These are phyloP conservation scores for Sisymbrium irio DNA, from an alignment of 345 rosid genomes.

Conservation along the genomic window DNA sequence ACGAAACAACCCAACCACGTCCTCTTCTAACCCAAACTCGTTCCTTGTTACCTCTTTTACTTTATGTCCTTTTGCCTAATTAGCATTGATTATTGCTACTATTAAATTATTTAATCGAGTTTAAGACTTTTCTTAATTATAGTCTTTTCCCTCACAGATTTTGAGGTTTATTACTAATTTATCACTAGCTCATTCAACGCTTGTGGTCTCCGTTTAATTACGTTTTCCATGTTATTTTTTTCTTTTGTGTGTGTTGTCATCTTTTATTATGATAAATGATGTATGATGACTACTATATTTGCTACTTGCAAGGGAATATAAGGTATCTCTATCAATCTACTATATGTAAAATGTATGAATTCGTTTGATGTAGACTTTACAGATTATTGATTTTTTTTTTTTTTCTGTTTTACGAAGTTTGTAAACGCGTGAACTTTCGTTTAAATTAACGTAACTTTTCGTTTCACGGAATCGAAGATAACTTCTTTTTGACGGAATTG, in stretches of 20 bases:
- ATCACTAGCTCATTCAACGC: conserved; percentile 30
- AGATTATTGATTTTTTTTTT: not conserved
- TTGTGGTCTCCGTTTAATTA: conserved; percentile 17
- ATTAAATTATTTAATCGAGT: conserved; percentile 6
- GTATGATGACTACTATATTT: conserved; percentile 7
- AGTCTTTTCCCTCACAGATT: conserved; percentile 14
- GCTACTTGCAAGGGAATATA: conserved; percentile 13
- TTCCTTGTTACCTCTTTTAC: conserved; percentile 5
- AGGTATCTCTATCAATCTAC: not conserved
- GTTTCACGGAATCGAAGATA: not conserved
- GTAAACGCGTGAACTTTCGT: conserved; percentile 17
- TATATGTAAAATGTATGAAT: conserved; percentile 9
- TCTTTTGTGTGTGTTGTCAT: too few relatives aligned
- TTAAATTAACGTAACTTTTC: not conserved
- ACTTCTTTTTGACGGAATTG: not conserved
- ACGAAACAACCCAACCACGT: conserved; percentile 39
- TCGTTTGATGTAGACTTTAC: conserved; percentile 25
- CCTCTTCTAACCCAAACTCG: conserved; percentile 29
- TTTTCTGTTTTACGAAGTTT: not conserved
- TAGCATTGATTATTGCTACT: conserved; percentile 8
- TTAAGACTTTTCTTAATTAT: conserved; percentile 30
- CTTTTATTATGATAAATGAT: too few relatives aligned
- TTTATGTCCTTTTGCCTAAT: conserved; percentile 30
- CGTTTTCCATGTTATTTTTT: conserved; percentile 1
- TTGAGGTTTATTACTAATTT: conserved; percentile 19